A percentile compares a stretch with the other conserved stretches of the same genome.
These are phyloP conservation scores for Dictyostelium intermedium DNA, from an alignment of 78 protist species.

Conservation along the genomic window DNA sequence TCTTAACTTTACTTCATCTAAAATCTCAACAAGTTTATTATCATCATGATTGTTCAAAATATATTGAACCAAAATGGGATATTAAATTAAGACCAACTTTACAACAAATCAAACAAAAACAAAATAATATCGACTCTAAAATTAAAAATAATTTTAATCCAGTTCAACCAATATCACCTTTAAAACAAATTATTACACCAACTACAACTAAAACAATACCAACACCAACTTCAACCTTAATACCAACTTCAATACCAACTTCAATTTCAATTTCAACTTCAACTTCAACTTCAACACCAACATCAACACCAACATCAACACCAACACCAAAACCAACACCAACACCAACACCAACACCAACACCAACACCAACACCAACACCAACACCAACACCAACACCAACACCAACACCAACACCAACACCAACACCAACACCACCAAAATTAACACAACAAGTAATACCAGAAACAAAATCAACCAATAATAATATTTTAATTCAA, in stretches of 20 bases:
- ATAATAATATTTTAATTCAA: background rate
- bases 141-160: too few relatives aligned
- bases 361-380: background rate
- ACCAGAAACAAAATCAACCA: background rate
- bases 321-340: background rate
- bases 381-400: background rate
- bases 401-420: background rate
- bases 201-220: background rate
- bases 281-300: background rate
- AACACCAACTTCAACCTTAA: background rate
- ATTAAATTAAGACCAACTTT: background rate
- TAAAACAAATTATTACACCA: background rate
- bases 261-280: too few relatives aligned
- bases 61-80: slow-evolving; percentile 19
- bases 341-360: too few relatives aligned
- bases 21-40: background rate
- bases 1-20: background rate
- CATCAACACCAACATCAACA: background rate
- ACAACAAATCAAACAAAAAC: background rate
- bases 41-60: background rate
- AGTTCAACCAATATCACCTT: too few relatives aligned
- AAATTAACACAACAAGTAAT: background rate
- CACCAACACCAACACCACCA: background rate
- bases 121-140: too few relatives aligned
- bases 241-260: background rate